Base-by-base conservation (phyloP, 2,329 filamentous ascomycete genomes). In the Alternaria gansuensis region DNA sequence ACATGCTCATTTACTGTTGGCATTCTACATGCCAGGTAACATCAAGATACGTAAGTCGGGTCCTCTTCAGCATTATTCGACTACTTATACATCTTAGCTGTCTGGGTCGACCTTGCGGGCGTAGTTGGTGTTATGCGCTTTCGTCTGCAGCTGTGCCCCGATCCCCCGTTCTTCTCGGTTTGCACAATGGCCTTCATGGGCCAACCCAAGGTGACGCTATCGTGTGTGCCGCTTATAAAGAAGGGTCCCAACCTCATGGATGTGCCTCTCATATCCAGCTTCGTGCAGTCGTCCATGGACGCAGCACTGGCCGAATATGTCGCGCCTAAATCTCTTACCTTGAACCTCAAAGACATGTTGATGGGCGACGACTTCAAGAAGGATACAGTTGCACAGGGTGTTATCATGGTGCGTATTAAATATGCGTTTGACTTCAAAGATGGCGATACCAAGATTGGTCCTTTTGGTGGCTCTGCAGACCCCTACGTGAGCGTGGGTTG, bases 291-390 rank as follows among this genome's bases (percentile, higher is more conserved):
- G 0, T 86, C 89, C 1, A 87, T 92, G 50, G 88, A 91, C 65
- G 89, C 90, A 1, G 89, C 90, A 0, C 82, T 91, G 70, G 87
- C 89, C 0, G 86, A 91, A 71, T 92, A 92, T 63, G 90, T 92
- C 1, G 90, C 90, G 0, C 90, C 90, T 0, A 91, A 91, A 78
- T 90, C 87, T 54, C 77, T 92, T 51, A 91, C 90, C 0, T 79
- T 92, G 5, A 87, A 92, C 71, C 79, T 93, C 33, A 90, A 91
- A 72, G 88, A 91, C 59, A 92, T 92, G 87, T 83, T 93, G 11
- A 84, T 90, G 7, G 90, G 90, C 4, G 89, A 91, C 57, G 90
- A 92, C 67, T 92, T 90, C 79, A 92, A 92, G 75, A 91, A 91
- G 71, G 89, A 92, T 62, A 91, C 89, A 0, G 77, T 78, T 29